These are phyloP conservation scores for Achlya hypogyna DNA, from an alignment of 352 stramenopile species.

Conservation along the genomic window DNA sequence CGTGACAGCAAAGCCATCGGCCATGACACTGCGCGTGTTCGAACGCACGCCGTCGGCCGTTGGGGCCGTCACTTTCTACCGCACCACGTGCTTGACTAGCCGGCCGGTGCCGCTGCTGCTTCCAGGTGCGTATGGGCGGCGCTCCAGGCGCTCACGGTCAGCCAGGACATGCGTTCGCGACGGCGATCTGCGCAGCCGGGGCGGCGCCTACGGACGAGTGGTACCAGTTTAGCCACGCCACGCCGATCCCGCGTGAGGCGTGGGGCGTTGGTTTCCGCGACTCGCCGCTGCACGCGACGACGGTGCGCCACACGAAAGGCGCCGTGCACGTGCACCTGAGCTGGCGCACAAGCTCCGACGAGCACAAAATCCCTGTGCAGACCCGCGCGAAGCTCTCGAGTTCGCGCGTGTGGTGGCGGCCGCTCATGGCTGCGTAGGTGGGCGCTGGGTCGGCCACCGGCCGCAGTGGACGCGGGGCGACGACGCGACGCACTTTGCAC, in stretches of 20 bases:
- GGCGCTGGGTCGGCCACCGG: slow-evolving; percentile 23
- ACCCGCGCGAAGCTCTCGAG: background rate
- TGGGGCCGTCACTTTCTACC: background rate
- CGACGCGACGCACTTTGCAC: slow-evolving; percentile 30
- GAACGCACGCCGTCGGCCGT: slow-evolving; percentile 25
- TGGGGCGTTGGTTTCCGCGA: slow-evolving; percentile 62
- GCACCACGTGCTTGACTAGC: slow-evolving; percentile 41
- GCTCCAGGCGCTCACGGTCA: too few relatives aligned
- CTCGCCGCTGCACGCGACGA: slow-evolving; percentile 32
- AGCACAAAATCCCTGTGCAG: background rate
- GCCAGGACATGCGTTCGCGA: background rate
- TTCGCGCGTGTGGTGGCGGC: too few relatives aligned
- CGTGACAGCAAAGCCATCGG: slow-evolving; percentile 40
- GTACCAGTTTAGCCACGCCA: slow-evolving; percentile 65
- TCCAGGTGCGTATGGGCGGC: slow-evolving; percentile 27
- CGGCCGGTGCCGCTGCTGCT: slow-evolving; percentile 39
- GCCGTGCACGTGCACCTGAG: slow-evolving; percentile 30
- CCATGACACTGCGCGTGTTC: slow-evolving; percentile 38
- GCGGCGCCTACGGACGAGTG: slow-evolving; percentile 29
- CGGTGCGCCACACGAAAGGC: slow-evolving; percentile 36
- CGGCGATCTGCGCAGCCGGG: background rate
- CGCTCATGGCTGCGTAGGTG: background rate
- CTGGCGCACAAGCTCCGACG: background rate
- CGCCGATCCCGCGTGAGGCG: slow-evolving; percentile 27
- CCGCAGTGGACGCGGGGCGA: slow-evolving; percentile 12